Percentiles rank a stretch among this genome's conserved stretches.
phyloP scores from a whole-genome alignment of 1,139 yeast genomes.

The Candida neerlandica region DNA sequence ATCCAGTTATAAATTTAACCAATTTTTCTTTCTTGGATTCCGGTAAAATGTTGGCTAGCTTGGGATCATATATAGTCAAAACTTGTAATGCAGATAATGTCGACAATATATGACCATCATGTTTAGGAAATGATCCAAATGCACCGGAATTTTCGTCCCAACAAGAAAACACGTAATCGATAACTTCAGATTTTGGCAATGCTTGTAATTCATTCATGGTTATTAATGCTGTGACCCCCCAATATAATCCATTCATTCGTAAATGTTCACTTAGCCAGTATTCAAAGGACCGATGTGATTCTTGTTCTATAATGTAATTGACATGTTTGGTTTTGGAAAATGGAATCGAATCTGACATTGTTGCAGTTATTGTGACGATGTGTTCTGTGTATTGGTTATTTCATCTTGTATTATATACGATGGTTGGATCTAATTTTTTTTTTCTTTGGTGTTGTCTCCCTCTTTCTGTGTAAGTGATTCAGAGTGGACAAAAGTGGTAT shows the following conservation, averaged over 20 bases:
- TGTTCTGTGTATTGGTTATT: background rate
- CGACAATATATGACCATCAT: constrained; percentile 86
- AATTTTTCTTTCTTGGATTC: constrained; percentile 28
- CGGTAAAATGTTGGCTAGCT: constrained; percentile 42
- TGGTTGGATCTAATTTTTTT: background rate
- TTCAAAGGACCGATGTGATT: constrained; percentile 53
- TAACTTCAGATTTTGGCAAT: constrained; percentile 61
- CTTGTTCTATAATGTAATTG: constrained; percentile 38
- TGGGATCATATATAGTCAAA: constrained; percentile 59
- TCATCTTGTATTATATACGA: too few species aligned
- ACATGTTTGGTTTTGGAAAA: constrained; percentile 33
- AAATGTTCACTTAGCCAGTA: constrained; percentile 92
- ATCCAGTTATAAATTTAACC: constrained; percentile 43
- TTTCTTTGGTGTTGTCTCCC: background rate
- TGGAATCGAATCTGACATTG: background rate
- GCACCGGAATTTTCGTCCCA: constrained; percentile 69
- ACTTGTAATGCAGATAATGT: constrained; percentile 89
- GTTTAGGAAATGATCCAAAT: constrained; percentile 86
- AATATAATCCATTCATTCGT: constrained; percentile 86
- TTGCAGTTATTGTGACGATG: background rate
- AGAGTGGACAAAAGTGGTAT: too few species aligned
- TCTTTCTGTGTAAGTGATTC: too few species aligned
- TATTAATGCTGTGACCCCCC: constrained; percentile 87
- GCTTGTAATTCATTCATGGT: constrained; percentile 54
- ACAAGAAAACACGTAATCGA: constrained; percentile 70